Percentiles rank a stretch among this genome's conserved stretches.
phyloP scores from a whole-genome alignment of 129 eudicot genomes.

The sunflower (Helianthus annuus) region HanXRQr2.0-SUNRISE NC_035443.2:1015161-1015660 shows the following conservation, averaged over 20 bases:
- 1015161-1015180: conserved; percentile 41
- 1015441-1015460: conserved; percentile 27
- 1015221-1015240: conserved; percentile 30
- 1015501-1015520: conserved; percentile 32
- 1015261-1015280: conserved; percentile 20
- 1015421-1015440: conserved; percentile 27
- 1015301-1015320: conserved; percentile 33
- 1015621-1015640: conserved; percentile 51
- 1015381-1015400: conserved; percentile 29
- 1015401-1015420: conserved; percentile 20
- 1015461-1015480: conserved; percentile 34
- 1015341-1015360: conserved; percentile 32
- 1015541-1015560: conserved; percentile 29
- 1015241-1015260: conserved; percentile 35
- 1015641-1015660: conserved; percentile 25
- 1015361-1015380: conserved; percentile 35
- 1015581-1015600: conserved; percentile 29
- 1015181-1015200: conserved; percentile 38
- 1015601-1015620: conserved; percentile 37
- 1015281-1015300: conserved; percentile 33
- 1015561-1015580: conserved; percentile 29
- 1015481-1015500: conserved; percentile 39
- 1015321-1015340: conserved; percentile 34
- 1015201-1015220: conserved; percentile 28
- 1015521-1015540: conserved; percentile 26